A percentile compares a stretch with the other conserved stretches of the same genome.
These are phyloP conservation scores for Mastigamoeba balamuthi DNA, from an alignment of 78 protist genomes.

Conservation along the genomic window DNA sequence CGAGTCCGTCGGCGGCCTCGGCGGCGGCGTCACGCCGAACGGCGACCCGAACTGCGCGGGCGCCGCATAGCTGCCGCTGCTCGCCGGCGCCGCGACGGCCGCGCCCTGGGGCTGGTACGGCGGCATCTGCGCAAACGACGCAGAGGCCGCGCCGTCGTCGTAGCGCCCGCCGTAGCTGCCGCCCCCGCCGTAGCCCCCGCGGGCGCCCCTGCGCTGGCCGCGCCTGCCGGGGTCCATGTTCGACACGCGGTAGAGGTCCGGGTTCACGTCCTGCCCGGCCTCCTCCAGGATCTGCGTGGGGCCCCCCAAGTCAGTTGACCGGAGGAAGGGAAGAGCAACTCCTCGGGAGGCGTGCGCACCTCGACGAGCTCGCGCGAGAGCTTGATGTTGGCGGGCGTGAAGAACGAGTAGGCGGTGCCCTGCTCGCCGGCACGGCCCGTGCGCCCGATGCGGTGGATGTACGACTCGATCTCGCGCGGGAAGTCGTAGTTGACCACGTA, in stretches of 20 bases:
- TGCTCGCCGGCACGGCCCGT: conserved; percentile 94
- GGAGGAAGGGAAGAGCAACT: conserved; percentile 1
- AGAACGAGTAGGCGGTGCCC: conserved; percentile 79
- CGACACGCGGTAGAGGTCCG: neutral
- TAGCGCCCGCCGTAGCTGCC: no score
- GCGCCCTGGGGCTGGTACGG: no score
- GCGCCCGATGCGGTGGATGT: conserved; percentile 91
- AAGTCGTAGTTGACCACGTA: conserved; percentile 54
- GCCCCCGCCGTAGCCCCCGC: no score
- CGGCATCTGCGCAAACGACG: no score
- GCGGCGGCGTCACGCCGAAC: no score
- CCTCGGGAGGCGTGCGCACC: neutral
- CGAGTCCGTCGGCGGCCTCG: no score
- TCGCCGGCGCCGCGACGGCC: no score
- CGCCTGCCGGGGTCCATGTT: neutral
- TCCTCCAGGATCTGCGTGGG: neutral
- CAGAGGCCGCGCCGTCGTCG: no score
- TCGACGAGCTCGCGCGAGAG: conserved; percentile 30
- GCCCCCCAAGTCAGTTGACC: neutral
- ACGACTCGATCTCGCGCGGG: conserved; percentile 37
- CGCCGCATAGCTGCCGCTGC: no score
- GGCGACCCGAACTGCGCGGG: no score
- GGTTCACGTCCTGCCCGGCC: neutral
- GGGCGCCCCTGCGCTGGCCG: no score
- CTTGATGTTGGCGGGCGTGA: conserved; percentile 27